Evolutionary conservation across 768 basidiomycete genomes (phyloP), one percentile per base, ranked within the genome.

Genomic region (Lactifluus subvellereus): DNA sequence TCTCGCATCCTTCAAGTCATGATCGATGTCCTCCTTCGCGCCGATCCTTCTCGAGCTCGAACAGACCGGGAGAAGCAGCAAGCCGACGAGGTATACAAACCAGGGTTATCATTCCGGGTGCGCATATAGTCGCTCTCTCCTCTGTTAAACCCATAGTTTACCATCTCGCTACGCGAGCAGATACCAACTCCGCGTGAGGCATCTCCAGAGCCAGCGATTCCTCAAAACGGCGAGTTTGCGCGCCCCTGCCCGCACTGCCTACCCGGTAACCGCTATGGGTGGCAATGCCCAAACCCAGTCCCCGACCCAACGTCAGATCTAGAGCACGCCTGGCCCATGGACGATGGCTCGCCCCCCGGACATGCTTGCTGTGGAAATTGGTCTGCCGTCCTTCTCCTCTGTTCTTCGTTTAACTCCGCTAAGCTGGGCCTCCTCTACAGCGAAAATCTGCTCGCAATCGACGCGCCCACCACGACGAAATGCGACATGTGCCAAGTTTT

Each of bases 321-420:
- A 3, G 88, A 88, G 32, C 78, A 82, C 67, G 90, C 89, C 4
- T 91, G 89, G 88, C 84, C 79, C 61, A 73, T 88, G 35, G 89
- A 91, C 42, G 84, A 91, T 54, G 91, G 91, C 42, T 68, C 79
- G 6, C 91, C 91, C 2, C 87, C 89, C 0, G 91, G 90, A 20
- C 91, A 94, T 66, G 84, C 76, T 11, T 82, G 84, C 68, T 94
- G 91, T 66, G 91, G 88, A 35, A 89, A 91, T 69, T 94, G 91
- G 89, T 88, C 69, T 56, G 80, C 68, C n/a, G 35, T 4, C 9
- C 6, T 13, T 1, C 4, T 2, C 1, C 6, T 18, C 20, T 32
- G 6, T 38, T 20, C 42, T 18, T 18, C 18, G 65, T 27, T 59
- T 5, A 30, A 10, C 54, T 11, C 6, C 16, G 43, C 57, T 47